Conservation (phyloP, 2,329 filamentous ascomycete species). For the Rugonectria rugulosa region DNA sequence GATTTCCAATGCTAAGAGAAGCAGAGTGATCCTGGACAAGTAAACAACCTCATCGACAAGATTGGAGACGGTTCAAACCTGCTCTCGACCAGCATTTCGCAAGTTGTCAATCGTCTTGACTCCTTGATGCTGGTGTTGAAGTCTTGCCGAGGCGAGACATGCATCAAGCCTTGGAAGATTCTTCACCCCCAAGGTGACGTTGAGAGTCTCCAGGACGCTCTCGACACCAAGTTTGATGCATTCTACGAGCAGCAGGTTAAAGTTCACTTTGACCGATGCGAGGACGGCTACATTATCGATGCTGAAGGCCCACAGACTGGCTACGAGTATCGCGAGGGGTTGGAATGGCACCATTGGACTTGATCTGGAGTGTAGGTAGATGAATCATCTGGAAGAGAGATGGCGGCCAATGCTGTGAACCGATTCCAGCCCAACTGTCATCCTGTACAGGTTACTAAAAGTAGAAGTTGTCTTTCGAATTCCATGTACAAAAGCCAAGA, state of each 20-base stretch:
- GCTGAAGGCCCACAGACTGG: constrained; percentile 61
- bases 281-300: constrained; percentile 61
- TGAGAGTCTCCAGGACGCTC: constrained; percentile 57
- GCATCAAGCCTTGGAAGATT: constrained; percentile 63
- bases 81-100: constrained; percentile 35
- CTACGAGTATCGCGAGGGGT: constrained; percentile 36
- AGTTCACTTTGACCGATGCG: constrained; percentile 62
- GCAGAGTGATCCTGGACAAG: constrained; percentile 61
- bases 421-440: no score
- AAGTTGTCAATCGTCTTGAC: constrained; percentile 61
- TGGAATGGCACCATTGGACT: constrained; percentile 41
- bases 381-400: background rate
- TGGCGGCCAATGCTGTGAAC: background rate
- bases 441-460: no score
- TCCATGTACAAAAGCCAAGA: no score
- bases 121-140: constrained; percentile 67
- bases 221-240: constrained; percentile 54
- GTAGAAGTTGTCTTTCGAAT: no score
- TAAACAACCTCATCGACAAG: constrained; percentile 50
- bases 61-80: constrained; percentile 21
- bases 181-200: constrained; percentile 64
- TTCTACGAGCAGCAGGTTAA: constrained; percentile 60
- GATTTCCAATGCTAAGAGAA: constrained; percentile 7
- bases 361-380: constrained; percentile 15
- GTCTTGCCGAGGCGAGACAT: constrained; percentile 62